phyloP scores from a whole-genome alignment of 495 filamentous ascomycete genomes.

The Penicillium silybi region DNA sequence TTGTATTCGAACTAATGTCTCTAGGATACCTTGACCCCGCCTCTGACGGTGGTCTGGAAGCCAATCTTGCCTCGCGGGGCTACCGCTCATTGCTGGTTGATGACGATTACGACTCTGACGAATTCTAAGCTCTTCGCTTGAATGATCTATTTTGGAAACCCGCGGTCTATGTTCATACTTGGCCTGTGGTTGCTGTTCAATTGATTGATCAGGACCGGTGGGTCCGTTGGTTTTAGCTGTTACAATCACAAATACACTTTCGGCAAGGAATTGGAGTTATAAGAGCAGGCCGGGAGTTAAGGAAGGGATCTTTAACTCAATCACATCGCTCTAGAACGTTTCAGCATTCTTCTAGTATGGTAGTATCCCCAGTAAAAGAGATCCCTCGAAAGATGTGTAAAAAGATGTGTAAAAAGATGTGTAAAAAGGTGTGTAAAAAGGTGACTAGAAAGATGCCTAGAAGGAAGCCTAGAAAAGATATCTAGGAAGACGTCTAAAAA shows the following conservation, averaged over 20 bases:
- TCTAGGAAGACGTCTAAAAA: no score
- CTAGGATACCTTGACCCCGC: conserved; percentile 80
- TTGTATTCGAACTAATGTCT: conserved; percentile 7
- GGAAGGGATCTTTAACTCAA: neutral
- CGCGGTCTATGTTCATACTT: neutral
- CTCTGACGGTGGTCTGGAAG: conserved; percentile 76
- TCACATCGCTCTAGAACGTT: neutral
- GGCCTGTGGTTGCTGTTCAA: neutral
- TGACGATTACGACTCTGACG: conserved; percentile 51
- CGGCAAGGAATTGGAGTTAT: neutral
- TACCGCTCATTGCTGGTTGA: conserved; percentile 49
- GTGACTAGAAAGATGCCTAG: no score
- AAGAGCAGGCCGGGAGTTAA: neutral
- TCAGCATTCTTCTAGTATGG: neutral
- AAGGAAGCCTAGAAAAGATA: no score
- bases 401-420: no score
- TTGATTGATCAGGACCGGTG: neutral
- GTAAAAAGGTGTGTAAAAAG: no score
- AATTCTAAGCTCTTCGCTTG: conserved; percentile 33
- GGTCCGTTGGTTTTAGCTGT: neutral
- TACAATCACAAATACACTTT: neutral
- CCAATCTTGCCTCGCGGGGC: conserved; percentile 62
- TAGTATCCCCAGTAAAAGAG: no score
- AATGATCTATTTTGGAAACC: neutral
- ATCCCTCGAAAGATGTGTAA: no score